Conservation (phyloP, 305 asterid genomes). For the Withania somnifera region DNA sequence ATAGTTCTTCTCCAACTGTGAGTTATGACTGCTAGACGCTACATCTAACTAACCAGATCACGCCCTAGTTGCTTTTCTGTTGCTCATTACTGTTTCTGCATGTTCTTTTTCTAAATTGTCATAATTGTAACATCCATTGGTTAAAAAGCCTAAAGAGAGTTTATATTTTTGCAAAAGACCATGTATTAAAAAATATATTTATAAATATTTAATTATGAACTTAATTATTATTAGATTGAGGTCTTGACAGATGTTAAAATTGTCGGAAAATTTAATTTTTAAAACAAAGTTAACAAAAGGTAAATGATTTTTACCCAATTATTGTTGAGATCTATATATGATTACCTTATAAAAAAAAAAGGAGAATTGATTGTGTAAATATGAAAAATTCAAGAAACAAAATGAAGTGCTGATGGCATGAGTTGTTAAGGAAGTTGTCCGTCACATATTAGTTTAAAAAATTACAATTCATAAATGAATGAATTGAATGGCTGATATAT, state of each 20-base stretch:
- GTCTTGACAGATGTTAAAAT: too few species aligned
- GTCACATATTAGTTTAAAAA: neutral
- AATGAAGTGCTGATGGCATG: neutral
- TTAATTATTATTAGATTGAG: too few species aligned
- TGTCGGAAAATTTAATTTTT: too few species aligned
- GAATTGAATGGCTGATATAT: neutral
- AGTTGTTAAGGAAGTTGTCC: neutral
- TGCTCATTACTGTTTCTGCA: neutral
- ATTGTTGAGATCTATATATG: neutral
- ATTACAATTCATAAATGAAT: neutral
- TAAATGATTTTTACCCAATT: neutral
- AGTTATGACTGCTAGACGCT: neutral
- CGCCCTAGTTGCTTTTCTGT: neutral
- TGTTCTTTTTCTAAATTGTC: neutral
- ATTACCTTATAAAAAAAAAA: neutral
- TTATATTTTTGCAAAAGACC: too few species aligned
- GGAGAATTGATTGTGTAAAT: neutral
- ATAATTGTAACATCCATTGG: neutral
- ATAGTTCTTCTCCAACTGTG: neutral
- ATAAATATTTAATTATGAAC: too few species aligned
- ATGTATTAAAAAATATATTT: too few species aligned
- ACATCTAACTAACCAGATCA: neutral
- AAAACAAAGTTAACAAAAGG: too few species aligned
- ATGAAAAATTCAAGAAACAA: neutral
- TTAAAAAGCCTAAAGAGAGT: neutral